Evolutionary conservation across 345 rosid species (phyloP).

Genomic region (Anastatica hierochuntica): DNA sequence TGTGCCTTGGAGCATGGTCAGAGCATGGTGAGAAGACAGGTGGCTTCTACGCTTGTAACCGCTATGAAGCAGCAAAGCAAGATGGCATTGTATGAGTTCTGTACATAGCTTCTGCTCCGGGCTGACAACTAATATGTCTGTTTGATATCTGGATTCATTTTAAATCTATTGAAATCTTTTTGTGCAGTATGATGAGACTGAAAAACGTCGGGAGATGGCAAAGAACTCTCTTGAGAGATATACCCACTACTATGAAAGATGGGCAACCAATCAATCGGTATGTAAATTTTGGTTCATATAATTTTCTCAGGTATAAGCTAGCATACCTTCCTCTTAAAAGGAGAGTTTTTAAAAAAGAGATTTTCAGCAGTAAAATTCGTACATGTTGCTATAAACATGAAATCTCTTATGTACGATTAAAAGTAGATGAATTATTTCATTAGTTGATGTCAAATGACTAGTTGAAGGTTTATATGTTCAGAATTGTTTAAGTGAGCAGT

Average conservation of each 20-base stretch:
- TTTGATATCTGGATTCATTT: background rate
- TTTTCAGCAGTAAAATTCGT: no score
- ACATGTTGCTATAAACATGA: no score
- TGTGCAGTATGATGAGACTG: slow-evolving; percentile 62
- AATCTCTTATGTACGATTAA: background rate
- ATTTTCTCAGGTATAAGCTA: background rate
- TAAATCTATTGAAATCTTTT: background rate
- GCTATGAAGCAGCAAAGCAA: slow-evolving; percentile 77
- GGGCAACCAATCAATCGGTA: slow-evolving; percentile 89
- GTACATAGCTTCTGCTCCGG: background rate
- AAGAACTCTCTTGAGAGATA: slow-evolving; percentile 79
- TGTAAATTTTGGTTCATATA: slow-evolving; percentile 1
- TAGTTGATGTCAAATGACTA: no score
- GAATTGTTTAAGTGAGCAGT: background rate
- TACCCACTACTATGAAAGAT: slow-evolving; percentile 83
- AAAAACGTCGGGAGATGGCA: slow-evolving; percentile 86
- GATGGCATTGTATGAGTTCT: slow-evolving; percentile 60
- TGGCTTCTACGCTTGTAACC: slow-evolving; percentile 70
- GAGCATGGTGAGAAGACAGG: slow-evolving; percentile 80
- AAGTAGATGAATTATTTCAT: background rate
- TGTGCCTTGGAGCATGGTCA: slow-evolving; percentile 67
- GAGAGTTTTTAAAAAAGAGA: background rate
- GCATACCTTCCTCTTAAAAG: background rate
- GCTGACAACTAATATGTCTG: background rate
- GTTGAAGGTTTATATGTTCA: background rate